phyloP scores from a whole-genome alignment of 2,329 filamentous ascomycete species.

The Ascochyta clinopodiicola region DNA sequence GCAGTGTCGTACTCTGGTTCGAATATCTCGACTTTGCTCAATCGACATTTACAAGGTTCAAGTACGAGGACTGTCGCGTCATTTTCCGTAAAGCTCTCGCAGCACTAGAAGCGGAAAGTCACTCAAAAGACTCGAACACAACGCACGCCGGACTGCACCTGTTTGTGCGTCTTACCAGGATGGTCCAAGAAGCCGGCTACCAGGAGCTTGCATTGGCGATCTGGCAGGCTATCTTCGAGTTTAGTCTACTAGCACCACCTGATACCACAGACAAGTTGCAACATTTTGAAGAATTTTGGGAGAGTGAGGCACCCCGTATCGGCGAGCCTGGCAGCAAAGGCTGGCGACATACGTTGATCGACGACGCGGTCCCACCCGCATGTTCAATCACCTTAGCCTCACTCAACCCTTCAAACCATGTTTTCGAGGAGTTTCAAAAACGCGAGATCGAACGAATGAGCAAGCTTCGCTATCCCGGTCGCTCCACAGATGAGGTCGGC shows the following conservation, averaged over 20 bases:
- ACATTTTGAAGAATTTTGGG: slow-evolving; percentile 79
- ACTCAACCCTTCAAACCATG: slow-evolving; percentile 14
- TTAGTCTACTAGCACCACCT: slow-evolving; percentile 69
- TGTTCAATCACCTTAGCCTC: slow-evolving; percentile 8
- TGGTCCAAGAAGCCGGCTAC: slow-evolving; percentile 79
- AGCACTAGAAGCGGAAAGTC: slow-evolving; percentile 32
- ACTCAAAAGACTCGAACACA: neutral
- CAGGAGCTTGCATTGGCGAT: slow-evolving; percentile 75
- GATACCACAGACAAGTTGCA: slow-evolving; percentile 43
- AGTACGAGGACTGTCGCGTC: slow-evolving; percentile 68
- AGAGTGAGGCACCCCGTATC: slow-evolving; percentile 78
- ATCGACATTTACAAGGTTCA: slow-evolving; percentile 69
- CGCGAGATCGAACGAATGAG: slow-evolving; percentile 61
- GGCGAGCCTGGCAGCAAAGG: slow-evolving; percentile 76
- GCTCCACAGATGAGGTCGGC: slow-evolving; percentile 74
- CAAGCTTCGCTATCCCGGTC: slow-evolving; percentile 68
- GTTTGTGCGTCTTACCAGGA: slow-evolving; percentile 74
- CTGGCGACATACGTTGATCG: slow-evolving; percentile 64
- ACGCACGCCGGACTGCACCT: slow-evolving; percentile 64
- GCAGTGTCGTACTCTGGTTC: slow-evolving; percentile 72
- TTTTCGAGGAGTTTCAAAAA: slow-evolving; percentile 36
- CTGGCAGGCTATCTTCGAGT: slow-evolving; percentile 84
- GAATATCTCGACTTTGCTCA: slow-evolving; percentile 75
- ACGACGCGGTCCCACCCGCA: slow-evolving; percentile 19
- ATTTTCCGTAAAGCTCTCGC: slow-evolving; percentile 66